These are phyloP conservation scores for Mortierella sp. DNA, from an alignment of 371 early-diverging fungal genomes.

Conservation along the genomic window DNA sequence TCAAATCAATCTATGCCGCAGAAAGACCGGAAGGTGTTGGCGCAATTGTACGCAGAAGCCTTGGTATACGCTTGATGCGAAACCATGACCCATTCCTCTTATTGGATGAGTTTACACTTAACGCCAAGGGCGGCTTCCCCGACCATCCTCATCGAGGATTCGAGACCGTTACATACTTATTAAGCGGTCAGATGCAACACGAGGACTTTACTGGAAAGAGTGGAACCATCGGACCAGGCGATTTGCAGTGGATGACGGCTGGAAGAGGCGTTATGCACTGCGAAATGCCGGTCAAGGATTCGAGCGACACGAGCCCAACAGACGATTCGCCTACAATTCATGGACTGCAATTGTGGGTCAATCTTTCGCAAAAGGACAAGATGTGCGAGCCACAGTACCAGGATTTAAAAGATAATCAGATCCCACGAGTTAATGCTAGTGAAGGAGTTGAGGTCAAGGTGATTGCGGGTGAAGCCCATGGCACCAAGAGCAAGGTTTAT, in stretches of 20 bases:
- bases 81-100: constrained; percentile 88
- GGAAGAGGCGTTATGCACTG: constrained; percentile 85
- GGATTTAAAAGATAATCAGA: constrained; percentile 70
- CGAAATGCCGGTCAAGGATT: constrained; percentile 74
- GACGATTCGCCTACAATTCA: constrained; percentile 51
- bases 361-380: constrained; percentile 85
- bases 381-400: constrained; percentile 83
- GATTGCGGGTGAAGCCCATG: constrained; percentile 81
- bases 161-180: constrained; percentile 85
- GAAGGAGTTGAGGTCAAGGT: constrained; percentile 78
- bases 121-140: constrained; percentile 63
- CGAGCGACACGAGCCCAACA: constrained; percentile 31
- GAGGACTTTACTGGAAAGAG: constrained; percentile 88
- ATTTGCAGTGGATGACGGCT: constrained; percentile 87
- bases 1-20: constrained; percentile 39
- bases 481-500: constrained; percentile 68
- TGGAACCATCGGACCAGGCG: constrained; percentile 79
- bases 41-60: constrained; percentile 72
- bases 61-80: constrained; percentile 66
- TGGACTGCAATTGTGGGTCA: constrained; percentile 91
- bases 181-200: constrained; percentile 80
- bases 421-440: constrained; percentile 60
- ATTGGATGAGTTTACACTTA: constrained; percentile 82
- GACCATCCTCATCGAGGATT: constrained; percentile 82
- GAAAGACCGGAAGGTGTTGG: constrained; percentile 39